Base-by-base conservation (phyloP, 345 rosid genomes). In the Ceriops zippeliana region DNA sequence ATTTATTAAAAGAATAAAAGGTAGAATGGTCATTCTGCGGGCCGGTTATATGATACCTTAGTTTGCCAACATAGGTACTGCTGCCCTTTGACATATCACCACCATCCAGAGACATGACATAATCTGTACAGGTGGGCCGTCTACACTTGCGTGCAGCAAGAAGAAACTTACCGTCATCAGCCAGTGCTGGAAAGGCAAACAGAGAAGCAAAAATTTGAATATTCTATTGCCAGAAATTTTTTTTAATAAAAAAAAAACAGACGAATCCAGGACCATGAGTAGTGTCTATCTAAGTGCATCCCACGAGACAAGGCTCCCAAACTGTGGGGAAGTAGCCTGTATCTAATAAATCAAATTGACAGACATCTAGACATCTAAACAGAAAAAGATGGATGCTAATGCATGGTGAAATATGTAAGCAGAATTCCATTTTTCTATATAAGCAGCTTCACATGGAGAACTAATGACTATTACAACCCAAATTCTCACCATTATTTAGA, bases 141-240 rank as follows among this genome's bases (percentile, higher is more conserved):
- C 76, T 71, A 20, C 62, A 67, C 58, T 72, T 76, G 32, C 80
- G 80, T 27, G 80, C 80, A 68, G 80, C 80, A 52, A 76, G 73
- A 71, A 76, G 76, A 68, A 76, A 70, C 51, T 76, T 76, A 16
- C 80, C 80, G 2, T 72, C 66, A 17, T 72, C 80, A 17, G 76
- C 27, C 31, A 76, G 49, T 38, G 76, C 80, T 76, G 76, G 32
- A 37, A 62, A 13, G 27, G 35, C 15, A 32, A 62, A 37, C 21
- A 61, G 2, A 56, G 5, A 24, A 51, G 58, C 63, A 42, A 21
- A 65, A 53, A 6, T 4, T 28, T 61, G 21, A 31, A 57, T 56
- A 61, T 49, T 6, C 68, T 37, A 61, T 22, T 24, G 38, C 52
- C 53, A 13, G 17, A 42, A 61, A 63, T 31, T 2, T 3, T 34